A percentile compares a stretch with the other conserved stretches of the same genome.
These are phyloP conservation scores for Nicotiana paniculata DNA, from an alignment of 257 asterid genomes.

Conservation along the genomic window DNA sequence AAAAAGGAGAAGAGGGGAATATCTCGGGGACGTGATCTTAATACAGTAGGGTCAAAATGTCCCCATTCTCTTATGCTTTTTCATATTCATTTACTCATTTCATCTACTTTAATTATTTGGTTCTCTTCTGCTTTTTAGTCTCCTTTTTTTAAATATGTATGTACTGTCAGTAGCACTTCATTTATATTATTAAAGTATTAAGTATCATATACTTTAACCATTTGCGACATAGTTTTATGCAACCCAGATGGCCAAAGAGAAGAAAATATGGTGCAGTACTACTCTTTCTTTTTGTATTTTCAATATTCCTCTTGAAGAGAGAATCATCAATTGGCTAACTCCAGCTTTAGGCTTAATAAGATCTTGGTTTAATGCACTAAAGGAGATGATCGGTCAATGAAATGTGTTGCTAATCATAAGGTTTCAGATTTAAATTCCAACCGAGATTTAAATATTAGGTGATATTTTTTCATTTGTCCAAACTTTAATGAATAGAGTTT, in stretches of 20 bases:
- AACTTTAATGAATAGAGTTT: too few relatives aligned
- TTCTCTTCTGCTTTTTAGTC: neutral
- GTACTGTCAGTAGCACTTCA: neutral
- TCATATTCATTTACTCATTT: neutral
- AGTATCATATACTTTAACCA: neutral
- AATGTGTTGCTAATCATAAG: too few relatives aligned
- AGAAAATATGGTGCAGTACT: neutral
- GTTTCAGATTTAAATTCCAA: too few relatives aligned
- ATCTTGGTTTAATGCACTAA: too few relatives aligned
- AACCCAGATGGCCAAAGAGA: neutral
- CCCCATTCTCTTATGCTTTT: neutral
- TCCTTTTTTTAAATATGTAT: too few relatives aligned
- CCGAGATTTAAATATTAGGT: too few relatives aligned
- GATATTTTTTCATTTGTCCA: too few relatives aligned
- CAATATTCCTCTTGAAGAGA: too few relatives aligned
- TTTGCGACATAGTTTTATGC: neutral
- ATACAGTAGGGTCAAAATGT: constrained; percentile 37
- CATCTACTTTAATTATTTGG: constrained; percentile 1
- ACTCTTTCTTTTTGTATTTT: neutral
- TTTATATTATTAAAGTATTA: neutral
- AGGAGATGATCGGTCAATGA: too few relatives aligned
- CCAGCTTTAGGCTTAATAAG: neutral
- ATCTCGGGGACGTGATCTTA: constrained; percentile 31
- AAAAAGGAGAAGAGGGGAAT: constrained; percentile 32
- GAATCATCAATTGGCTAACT: neutral